Percentiles rank a stretch among this genome's conserved stretches.
phyloP scores from a whole-genome alignment of 1,284 basidiomycete genomes.

The Hortiboletus rubellus region DNA sequence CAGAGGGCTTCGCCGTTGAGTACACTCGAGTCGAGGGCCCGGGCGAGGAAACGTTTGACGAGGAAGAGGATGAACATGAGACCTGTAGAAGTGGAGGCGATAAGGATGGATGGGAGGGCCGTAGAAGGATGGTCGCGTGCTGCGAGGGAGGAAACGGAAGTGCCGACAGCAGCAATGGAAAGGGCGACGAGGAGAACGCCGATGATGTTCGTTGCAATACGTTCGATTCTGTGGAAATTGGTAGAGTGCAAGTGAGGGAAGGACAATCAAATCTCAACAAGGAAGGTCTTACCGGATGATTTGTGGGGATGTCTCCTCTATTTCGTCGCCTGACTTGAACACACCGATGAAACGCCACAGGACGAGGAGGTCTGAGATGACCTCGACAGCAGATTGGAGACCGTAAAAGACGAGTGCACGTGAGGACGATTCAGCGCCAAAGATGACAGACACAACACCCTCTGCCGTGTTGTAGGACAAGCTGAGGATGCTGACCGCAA shows the following conservation, averaged over 20 bases:
- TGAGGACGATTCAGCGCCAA: conserved; percentile 46
- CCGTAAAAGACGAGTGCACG: conserved; percentile 53
- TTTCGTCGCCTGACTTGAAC: conserved; percentile 37
- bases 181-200: conserved; percentile 40
- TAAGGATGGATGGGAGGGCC: conserved; percentile 40
- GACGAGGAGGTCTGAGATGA: conserved; percentile 18
- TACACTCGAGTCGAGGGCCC: conserved; percentile 42
- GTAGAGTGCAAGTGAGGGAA: not conserved
- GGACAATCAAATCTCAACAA: not conserved
- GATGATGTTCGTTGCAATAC: conserved; percentile 38
- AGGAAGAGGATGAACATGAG: conserved; percentile 45
- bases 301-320: conserved; percentile 7
- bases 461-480: conserved; percentile 36
- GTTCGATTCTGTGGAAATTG: conserved; percentile 39
- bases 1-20: conserved; percentile 47
- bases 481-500: conserved; percentile 35
- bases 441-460: conserved; percentile 41
- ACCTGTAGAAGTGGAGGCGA: conserved; percentile 42
- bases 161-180: conserved; percentile 39
- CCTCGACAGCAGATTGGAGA: conserved; percentile 40
- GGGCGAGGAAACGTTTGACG: conserved; percentile 46
- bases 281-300: conserved; percentile 32
- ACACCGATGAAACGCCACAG: conserved; percentile 43
- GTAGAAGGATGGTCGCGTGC: conserved; percentile 39
- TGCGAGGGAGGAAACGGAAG: conserved; percentile 37